Evolutionary conservation across 768 basidiomycete species (phyloP).

Genomic region (Strobilomyces dryophilus): DNA sequence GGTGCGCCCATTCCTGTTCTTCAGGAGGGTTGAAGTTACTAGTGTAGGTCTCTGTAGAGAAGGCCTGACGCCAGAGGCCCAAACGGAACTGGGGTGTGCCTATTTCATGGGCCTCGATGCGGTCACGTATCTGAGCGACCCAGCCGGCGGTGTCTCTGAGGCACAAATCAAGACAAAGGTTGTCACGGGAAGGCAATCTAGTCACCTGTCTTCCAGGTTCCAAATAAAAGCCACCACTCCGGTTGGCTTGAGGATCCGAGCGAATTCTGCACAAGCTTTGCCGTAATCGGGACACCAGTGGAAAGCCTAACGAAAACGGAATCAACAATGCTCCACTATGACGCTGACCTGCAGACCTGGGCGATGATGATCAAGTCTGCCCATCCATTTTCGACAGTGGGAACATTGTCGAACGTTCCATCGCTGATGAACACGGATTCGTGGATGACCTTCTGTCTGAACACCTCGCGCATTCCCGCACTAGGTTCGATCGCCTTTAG

Average conservation of each 20-base stretch:
- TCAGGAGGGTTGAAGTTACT: conserved; percentile 55
- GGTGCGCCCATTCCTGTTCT: conserved; percentile 53
- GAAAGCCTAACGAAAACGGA: conserved; percentile 60
- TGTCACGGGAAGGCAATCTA: not conserved
- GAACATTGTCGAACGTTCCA: conserved; percentile 63
- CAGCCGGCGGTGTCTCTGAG: conserved; percentile 58
- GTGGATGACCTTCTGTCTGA: conserved; percentile 53
- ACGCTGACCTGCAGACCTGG: conserved; percentile 43
- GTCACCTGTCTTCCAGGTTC: conserved; percentile 84
- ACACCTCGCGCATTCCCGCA: conserved; percentile 77
- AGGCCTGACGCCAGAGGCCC: conserved; percentile 67
- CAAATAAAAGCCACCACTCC: conserved; percentile 75
- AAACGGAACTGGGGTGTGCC: conserved; percentile 83
- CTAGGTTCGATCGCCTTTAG: conserved; percentile 81
- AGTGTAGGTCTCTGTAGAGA: conserved; percentile 58
- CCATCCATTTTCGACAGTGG: conserved; percentile 58
- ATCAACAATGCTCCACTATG: conserved; percentile 1
- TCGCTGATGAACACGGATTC: conserved; percentile 49
- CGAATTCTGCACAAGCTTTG: conserved; percentile 69
- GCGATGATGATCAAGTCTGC: conserved; percentile 79
- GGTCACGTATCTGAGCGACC: conserved; percentile 69
- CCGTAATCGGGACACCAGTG: conserved; percentile 90
- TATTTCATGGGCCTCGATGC: conserved; percentile 62
- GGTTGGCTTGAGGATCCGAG: conserved; percentile 72
- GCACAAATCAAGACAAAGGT: not conserved